phyloP scores from a whole-genome alignment of 2,329 filamentous ascomycete species.

The Aureobasidium sp. region DNA sequence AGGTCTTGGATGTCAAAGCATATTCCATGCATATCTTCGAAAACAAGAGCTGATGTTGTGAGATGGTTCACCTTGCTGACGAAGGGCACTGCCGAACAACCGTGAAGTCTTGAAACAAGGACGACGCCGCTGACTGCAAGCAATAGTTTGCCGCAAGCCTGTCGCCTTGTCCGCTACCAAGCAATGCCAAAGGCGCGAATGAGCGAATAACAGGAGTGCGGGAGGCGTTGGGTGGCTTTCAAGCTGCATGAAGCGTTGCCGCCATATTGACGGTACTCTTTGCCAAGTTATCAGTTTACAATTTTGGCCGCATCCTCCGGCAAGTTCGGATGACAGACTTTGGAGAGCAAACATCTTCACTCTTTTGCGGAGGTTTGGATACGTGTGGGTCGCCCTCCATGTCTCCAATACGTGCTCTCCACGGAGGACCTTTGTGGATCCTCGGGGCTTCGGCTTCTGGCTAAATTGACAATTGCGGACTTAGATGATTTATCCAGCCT shows the following conservation, averaged over 20 bases:
- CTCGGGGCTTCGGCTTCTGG: conserved; percentile 4
- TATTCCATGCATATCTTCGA: background rate
- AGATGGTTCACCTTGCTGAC: background rate
- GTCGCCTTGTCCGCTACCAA: conserved; percentile 1
- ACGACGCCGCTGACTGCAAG: background rate
- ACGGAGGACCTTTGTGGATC: background rate
- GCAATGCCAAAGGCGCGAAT: background rate
- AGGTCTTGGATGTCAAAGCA: background rate
- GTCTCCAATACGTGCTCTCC: background rate
- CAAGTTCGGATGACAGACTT: background rate
- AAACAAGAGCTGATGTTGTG: background rate
- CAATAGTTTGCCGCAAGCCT: background rate
- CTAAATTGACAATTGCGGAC: conserved; percentile 3
- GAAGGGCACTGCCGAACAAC: background rate
- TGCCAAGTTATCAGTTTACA: background rate
- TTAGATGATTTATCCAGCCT: background rate
- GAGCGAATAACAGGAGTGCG: background rate
- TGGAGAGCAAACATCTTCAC: background rate
- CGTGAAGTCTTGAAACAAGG: background rate
- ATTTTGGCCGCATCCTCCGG: background rate
- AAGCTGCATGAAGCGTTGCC: conserved; percentile 7
- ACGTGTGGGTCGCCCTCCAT: background rate
- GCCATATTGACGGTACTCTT: background rate
- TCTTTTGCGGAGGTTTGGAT: background rate
- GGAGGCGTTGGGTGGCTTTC: conserved; percentile 1